These are phyloP conservation scores for Metschnikowia cerradonensis DNA, from an alignment of 805 yeast genomes.

Conservation along the genomic window DNA sequence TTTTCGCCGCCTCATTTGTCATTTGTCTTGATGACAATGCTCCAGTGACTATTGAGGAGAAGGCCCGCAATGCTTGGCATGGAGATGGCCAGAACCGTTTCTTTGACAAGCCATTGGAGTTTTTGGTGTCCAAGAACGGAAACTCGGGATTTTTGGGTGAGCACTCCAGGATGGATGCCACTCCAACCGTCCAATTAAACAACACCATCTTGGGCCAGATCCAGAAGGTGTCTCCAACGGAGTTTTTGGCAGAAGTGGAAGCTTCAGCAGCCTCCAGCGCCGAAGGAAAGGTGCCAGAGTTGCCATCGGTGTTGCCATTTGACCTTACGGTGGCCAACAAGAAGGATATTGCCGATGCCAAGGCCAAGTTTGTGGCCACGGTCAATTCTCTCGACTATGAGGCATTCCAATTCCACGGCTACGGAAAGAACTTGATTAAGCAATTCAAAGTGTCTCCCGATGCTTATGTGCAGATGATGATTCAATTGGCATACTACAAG, in stretches of 20 bases:
- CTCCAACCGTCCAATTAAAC: constrained; percentile 87
- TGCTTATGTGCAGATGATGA: constrained; percentile 84
- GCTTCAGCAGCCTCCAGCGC: constrained; percentile 9
- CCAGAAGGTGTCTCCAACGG: constrained; percentile 40
- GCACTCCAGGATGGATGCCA: constrained; percentile 97
- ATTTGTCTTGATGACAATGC: constrained; percentile 68
- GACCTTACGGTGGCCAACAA: constrained; percentile 53
- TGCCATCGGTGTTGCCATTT: constrained; percentile 42
- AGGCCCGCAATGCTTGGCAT: constrained; percentile 86
- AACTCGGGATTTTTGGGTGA: constrained; percentile 92
- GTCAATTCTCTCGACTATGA: constrained; percentile 66
- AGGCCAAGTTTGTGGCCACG: constrained; percentile 51
- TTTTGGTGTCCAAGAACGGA: constrained; percentile 77
- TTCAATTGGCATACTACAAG: constrained; percentile 88
- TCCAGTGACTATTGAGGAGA: constrained; percentile 78
- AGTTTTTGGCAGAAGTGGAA: constrained; percentile 26
- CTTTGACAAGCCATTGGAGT: constrained; percentile 88
- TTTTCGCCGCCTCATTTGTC: constrained; percentile 76
- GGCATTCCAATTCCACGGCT: constrained; percentile 75
- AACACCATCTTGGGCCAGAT: constrained; percentile 64
- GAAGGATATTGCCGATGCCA: constrained; percentile 52
- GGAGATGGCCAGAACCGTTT: constrained; percentile 91
- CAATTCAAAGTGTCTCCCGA: constrained; percentile 86
- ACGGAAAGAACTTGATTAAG: constrained; percentile 85
- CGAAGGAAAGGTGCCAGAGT: constrained; percentile 13